phyloP scores from a whole-genome alignment of 2,329 filamentous ascomycete species.

The Mollisia scopiformis region DNA sequence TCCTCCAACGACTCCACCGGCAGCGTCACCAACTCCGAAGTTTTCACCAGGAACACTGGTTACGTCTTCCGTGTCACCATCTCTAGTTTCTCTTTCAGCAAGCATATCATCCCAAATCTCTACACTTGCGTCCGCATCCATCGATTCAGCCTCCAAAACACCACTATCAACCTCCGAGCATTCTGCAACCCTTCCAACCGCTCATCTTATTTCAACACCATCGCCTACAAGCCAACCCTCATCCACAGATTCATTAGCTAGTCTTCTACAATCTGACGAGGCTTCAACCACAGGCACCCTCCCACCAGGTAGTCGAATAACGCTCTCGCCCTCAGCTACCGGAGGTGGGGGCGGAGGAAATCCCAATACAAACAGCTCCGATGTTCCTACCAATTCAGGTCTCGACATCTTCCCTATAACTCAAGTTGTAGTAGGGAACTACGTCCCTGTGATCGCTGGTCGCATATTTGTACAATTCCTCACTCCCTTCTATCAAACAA shows the following conservation, averaged over 20 bases:
- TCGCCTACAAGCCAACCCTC: not conserved
- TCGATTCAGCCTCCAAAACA: not conserved
- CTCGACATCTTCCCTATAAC: constrained; percentile 10
- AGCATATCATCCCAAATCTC: not conserved
- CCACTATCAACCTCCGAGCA: not conserved
- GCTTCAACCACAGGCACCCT: not conserved
- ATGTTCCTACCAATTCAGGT: not conserved
- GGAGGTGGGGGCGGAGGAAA: not conserved
- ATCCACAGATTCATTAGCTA: not conserved
- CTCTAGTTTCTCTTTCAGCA: not conserved
- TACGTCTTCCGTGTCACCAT: not conserved
- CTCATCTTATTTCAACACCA: not conserved
- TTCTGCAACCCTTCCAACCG: not conserved
- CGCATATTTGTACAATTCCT: constrained; percentile 7
- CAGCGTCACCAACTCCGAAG: not conserved
- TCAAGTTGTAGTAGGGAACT: constrained; percentile 11
- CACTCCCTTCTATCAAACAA: constrained; percentile 11
- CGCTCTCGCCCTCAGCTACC: not conserved
- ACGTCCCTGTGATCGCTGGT: constrained; percentile 9
- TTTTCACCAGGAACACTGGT: not conserved
- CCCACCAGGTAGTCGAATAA: not conserved
- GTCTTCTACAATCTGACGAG: not conserved
- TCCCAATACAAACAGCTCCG: not conserved
- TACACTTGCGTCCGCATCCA: not conserved
- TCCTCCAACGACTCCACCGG: not conserved